Evolutionary conservation across 2,329 filamentous ascomycete genomes (phyloP).

Genomic region (Grosmannia penicillata): DNA sequence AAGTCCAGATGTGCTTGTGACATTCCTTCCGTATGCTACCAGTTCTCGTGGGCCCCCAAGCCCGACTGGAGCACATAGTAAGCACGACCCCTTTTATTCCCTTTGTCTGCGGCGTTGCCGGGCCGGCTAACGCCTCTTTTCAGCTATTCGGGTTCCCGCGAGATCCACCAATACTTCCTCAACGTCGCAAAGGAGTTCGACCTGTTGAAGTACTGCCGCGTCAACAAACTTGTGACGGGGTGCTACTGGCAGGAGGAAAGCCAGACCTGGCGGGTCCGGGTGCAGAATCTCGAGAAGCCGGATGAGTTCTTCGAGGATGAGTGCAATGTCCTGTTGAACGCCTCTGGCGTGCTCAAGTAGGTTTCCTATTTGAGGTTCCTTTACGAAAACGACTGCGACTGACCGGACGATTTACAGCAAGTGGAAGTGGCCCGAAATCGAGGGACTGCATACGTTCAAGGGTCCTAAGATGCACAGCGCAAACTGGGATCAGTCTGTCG

Average conservation of each 20-base stretch:
- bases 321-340: slow-evolving; percentile 32
- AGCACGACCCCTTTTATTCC: neutral
- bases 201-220: slow-evolving; percentile 1
- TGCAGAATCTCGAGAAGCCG: neutral
- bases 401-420: slow-evolving; percentile 13
- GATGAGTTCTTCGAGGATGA: slow-evolving; percentile 17
- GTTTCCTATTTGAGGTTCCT: neutral
- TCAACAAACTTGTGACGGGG: slow-evolving; percentile 1
- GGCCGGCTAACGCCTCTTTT: neutral
- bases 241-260: slow-evolving; percentile 4
- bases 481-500: slow-evolving; percentile 33
- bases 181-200: slow-evolving; percentile 4
- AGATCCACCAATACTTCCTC: slow-evolving; percentile 22
- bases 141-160: slow-evolving; percentile 25
- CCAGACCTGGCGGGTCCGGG: slow-evolving; percentile 1
- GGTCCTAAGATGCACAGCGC: slow-evolving; percentile 39
- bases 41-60: slow-evolving; percentile 30
- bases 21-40: slow-evolving; percentile 11
- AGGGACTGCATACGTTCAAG: slow-evolving; percentile 32
- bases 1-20: slow-evolving; percentile 13
- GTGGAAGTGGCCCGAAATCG: slow-evolving; percentile 35
- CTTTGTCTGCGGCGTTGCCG: no score
- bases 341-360: slow-evolving; percentile 29
- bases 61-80: slow-evolving; percentile 34
- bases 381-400: neutral